Conservation (phyloP, 768 basidiomycete genomes). For the Leccinum obscurum region DNA sequence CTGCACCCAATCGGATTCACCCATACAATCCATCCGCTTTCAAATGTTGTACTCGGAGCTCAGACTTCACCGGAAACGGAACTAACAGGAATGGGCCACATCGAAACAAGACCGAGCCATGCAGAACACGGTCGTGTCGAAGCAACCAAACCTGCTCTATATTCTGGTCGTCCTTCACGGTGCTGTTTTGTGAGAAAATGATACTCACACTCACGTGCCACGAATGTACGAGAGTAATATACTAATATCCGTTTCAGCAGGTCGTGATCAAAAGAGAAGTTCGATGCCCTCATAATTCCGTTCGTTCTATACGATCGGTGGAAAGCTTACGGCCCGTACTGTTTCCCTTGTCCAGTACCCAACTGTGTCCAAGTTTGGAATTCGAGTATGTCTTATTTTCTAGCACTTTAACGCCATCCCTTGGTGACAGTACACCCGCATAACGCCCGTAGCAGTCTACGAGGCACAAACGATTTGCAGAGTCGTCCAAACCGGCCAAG, state of each 20-base stretch:
- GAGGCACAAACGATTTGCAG: no score
- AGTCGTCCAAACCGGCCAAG: no score
- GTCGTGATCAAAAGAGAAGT: no score
- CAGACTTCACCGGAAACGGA: neutral
- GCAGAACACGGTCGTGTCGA: neutral
- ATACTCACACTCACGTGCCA: no score
- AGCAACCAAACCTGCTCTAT: neutral
- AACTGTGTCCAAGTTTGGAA: neutral
- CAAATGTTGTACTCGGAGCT: neutral
- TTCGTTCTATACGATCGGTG: no score
- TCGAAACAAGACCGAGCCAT: neutral
- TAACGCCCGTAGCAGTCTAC: no score
- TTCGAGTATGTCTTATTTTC: neutral
- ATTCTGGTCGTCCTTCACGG: neutral
- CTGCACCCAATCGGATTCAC: neutral
- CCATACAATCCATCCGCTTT: neutral
- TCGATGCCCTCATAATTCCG: no score
- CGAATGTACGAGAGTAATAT: no score
- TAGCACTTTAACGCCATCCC: neutral
- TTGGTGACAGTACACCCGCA: neutral
- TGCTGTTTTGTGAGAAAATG: neutral
- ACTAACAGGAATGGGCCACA: neutral
- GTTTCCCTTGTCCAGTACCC: neutral
- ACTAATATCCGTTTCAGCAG: no score
- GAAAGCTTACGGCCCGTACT: no score